These are phyloP conservation scores for Zopfia rhizophila DNA, from an alignment of 2,329 filamentous ascomycete species.

Conservation along the genomic window DNA sequence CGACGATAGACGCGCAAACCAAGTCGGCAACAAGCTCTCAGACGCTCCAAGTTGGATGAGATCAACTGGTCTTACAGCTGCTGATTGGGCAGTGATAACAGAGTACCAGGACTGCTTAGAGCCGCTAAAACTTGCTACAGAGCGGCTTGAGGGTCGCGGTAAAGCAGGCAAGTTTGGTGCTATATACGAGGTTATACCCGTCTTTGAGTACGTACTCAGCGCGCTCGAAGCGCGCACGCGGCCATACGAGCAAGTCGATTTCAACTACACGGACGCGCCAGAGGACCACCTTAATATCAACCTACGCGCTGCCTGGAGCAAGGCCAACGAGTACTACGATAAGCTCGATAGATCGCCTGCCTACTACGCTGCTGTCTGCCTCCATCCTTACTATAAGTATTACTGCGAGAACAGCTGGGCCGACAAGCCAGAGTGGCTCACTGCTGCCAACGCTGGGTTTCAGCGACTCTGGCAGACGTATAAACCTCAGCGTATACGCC, in stretches of 20 bases:
- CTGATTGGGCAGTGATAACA: slow-evolving; percentile 3
- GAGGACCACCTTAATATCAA: slow-evolving; percentile 5
- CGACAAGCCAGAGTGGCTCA: slow-evolving; percentile 3
- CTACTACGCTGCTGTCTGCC: slow-evolving; percentile 4
- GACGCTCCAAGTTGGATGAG: slow-evolving; percentile 6
- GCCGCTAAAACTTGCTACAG: slow-evolving; percentile 7
- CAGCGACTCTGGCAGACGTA: neutral
- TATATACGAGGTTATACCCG: slow-evolving; percentile 5
- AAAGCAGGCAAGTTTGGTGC: slow-evolving; percentile 7
- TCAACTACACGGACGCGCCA: neutral
- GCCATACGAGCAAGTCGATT: no score
- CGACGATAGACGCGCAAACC: no score
- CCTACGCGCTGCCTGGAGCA: slow-evolving; percentile 2
- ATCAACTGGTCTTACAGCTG: slow-evolving; percentile 2
- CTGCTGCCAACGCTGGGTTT: neutral
- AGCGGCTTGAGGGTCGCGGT: slow-evolving; percentile 9
- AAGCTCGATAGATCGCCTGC: slow-evolving; percentile 6
- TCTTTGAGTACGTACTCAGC: slow-evolving; percentile 2
- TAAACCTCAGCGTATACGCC: no score
- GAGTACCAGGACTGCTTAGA: slow-evolving; percentile 9
- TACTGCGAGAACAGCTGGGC: slow-evolving; percentile 11
- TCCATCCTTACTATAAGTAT: slow-evolving; percentile 10
- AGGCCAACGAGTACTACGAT: slow-evolving; percentile 4
- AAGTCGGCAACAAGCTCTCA: no score
- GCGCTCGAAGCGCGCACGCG: slow-evolving; percentile 6